Percentiles rank a stretch among this genome's conserved stretches.
These are phyloP conservation scores for Paxillus rubicundulus DNA, from an alignment of 768 basidiomycete species.

Conservation along the genomic window DNA sequence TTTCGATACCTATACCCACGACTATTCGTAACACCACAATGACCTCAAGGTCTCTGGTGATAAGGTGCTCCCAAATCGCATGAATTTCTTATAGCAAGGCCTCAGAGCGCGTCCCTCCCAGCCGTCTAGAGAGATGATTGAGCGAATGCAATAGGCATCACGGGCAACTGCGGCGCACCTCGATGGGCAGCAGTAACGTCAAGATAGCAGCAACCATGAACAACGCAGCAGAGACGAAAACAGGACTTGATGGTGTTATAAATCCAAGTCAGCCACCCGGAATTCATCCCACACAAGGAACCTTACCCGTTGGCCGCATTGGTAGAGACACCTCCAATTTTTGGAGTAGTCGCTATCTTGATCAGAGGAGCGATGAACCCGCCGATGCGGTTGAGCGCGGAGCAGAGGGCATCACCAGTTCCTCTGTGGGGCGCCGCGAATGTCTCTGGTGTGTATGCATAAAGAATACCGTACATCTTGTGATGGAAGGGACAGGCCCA, in stretches of 20 bases:
- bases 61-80: no score
- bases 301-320: conserved; percentile 37
- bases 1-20: no score
- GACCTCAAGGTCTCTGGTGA: no score
- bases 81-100: no score
- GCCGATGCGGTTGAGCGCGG: conserved; percentile 47
- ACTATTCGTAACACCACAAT: no score
- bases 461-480: conserved; percentile 53
- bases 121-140: no score
- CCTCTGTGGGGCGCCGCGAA: conserved; percentile 58
- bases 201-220: conserved; percentile 42
- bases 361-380: conserved; percentile 49
- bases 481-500: neutral
- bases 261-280: neutral
- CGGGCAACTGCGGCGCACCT: no score
- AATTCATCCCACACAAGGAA: neutral
- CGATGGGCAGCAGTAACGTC: conserved; percentile 43
- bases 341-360: conserved; percentile 43
- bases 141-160: no score
- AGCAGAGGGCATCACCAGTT: conserved; percentile 50
- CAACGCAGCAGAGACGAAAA: conserved; percentile 47
- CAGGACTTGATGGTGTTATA: conserved; percentile 31
- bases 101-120: no score
- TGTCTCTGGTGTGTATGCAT: conserved; percentile 58
- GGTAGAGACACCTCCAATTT: conserved; percentile 27